Evolutionary conservation across 2,329 filamentous ascomycete species (phyloP).

Genomic region (Microcyclosporella mali): DNA sequence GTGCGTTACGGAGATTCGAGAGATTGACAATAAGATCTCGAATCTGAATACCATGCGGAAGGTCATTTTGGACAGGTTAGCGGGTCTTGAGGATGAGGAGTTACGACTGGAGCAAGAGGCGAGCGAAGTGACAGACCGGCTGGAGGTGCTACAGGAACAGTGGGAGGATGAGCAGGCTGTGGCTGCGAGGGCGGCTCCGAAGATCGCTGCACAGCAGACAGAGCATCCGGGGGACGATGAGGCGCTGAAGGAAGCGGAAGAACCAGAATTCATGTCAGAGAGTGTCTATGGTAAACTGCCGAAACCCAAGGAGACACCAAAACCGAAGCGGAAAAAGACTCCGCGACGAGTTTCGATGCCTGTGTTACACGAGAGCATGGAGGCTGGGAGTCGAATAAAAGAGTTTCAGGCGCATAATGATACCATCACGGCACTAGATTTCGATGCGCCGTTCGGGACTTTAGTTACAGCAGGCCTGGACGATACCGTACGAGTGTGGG

Average conservation of each 20-base stretch:
- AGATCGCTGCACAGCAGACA: constrained; percentile 40
- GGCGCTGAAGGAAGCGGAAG: constrained; percentile 34
- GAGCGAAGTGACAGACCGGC: constrained; percentile 53
- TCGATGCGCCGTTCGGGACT: constrained; percentile 94
- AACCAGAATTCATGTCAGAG: constrained; percentile 84
- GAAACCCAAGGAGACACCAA: constrained; percentile 35
- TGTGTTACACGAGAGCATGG: constrained; percentile 89
- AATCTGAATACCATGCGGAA: constrained; percentile 89
- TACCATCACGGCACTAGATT: constrained; percentile 82
- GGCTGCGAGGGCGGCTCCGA: constrained; percentile 34
- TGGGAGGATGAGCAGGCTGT: constrained; percentile 46
- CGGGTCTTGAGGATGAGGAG: constrained; percentile 84
- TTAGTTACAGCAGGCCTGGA: constrained; percentile 89
- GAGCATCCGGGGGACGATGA: constrained; percentile 48
- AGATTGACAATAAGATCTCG: constrained; percentile 94
- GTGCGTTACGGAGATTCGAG: constrained; percentile 90
- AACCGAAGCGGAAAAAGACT: constrained; percentile 48
- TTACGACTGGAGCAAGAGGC: constrained; percentile 80
- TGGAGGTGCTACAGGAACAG: constrained; percentile 59
- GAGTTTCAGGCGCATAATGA: constrained; percentile 87
- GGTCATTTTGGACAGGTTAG: constrained; percentile 82
- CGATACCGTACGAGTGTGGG: constrained; percentile 93
- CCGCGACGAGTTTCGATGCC: constrained; percentile 79
- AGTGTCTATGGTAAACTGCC: constrained; percentile 94
- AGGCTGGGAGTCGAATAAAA: constrained; percentile 79